phyloP scores from a whole-genome alignment of 805 yeast genomes.

The Ogataea pini region DNA sequence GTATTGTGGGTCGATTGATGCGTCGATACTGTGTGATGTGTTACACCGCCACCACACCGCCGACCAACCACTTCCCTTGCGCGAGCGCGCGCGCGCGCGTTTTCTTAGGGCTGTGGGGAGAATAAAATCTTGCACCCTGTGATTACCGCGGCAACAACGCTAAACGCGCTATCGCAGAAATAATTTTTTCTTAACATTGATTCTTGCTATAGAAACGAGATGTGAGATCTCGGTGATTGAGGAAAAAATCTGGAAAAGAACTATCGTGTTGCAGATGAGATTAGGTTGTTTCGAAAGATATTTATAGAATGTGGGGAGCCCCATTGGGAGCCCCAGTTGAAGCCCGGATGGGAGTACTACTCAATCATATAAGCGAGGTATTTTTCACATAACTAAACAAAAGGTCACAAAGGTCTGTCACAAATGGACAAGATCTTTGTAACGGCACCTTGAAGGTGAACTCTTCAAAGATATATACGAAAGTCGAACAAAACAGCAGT shows the following conservation, averaged over 20 bases:
- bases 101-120: neutral
- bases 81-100: neutral
- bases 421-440: neutral
- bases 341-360: no score
- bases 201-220: neutral
- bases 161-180: neutral
- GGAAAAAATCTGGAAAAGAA: neutral
- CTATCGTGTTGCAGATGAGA: neutral
- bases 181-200: neutral
- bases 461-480: neutral
- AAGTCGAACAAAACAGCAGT: neutral
- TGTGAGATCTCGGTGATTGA: constrained; percentile 2
- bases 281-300: neutral
- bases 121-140: neutral
- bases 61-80: neutral
- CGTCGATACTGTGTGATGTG: neutral
- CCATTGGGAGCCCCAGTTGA: no score
- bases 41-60: neutral
- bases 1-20: neutral
- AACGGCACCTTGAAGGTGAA: neutral
- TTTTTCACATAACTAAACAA: neutral
- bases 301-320: neutral
- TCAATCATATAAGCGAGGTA: neutral
- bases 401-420: neutral
- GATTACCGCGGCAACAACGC: constrained; percentile 5